These are phyloP conservation scores for Hypoxylon cercidicola DNA, from an alignment of 495 filamentous ascomycete species.

Conservation along the genomic window DNA sequence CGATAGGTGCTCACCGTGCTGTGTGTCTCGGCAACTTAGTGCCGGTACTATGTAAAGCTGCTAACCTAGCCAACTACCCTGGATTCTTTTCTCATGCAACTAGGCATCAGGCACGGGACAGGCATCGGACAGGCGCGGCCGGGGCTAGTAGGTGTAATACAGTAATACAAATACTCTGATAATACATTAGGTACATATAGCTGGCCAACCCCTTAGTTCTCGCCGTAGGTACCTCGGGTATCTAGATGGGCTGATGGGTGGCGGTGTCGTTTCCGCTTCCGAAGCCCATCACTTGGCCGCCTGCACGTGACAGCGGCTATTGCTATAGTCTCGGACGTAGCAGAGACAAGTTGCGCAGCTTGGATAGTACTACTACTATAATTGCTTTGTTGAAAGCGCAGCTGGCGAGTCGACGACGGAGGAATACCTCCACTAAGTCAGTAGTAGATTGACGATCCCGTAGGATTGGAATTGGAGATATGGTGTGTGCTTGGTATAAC, in stretches of 20 bases:
- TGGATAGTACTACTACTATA: neutral
- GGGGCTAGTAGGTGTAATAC: slow-evolving; percentile 10
- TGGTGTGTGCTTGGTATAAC: slow-evolving; percentile 23
- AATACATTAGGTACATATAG: too few species aligned
- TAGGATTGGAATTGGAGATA: slow-evolving; percentile 28
- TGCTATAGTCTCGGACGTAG: slow-evolving; percentile 23
- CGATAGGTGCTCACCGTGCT: slow-evolving; percentile 15
- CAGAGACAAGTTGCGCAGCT: slow-evolving; percentile 25
- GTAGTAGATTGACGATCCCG: slow-evolving; percentile 29
- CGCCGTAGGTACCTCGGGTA: neutral
- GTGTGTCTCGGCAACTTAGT: slow-evolving; percentile 19
- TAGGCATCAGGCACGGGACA: slow-evolving; percentile 1
- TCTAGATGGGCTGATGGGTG: too few species aligned
- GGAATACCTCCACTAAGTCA: slow-evolving; percentile 30
- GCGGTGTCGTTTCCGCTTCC: too few species aligned
- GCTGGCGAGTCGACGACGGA: slow-evolving; percentile 25
- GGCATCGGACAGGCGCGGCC: slow-evolving; percentile 1
- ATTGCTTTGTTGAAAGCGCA: too few species aligned
- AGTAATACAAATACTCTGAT: neutral
- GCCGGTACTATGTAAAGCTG: slow-evolving; percentile 11
- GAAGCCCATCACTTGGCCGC: too few species aligned
- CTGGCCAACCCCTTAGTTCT: neutral
- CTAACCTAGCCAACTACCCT: slow-evolving; percentile 15
- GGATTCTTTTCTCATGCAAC: slow-evolving; percentile 13
- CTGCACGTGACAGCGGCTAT: slow-evolving; percentile 34